These are phyloP conservation scores for Ascocoryne sarcoides DNA, from an alignment of 2,329 filamentous ascomycete genomes.

Conservation along the genomic window DNA sequence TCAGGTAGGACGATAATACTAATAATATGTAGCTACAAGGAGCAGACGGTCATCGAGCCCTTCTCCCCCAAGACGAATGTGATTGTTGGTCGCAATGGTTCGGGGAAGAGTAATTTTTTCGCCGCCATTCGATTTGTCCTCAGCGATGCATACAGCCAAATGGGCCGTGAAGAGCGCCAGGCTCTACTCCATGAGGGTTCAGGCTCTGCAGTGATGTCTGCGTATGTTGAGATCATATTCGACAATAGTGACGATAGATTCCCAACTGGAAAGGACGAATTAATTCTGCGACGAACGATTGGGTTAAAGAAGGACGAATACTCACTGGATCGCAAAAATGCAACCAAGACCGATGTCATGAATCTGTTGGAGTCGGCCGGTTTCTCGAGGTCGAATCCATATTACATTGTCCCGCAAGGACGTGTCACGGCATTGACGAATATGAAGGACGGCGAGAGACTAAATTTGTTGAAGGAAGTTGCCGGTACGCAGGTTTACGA, in stretches of 20 bases:
- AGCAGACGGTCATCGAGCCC: slow-evolving; percentile 96
- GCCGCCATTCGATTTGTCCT: slow-evolving; percentile 97
- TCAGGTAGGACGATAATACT: slow-evolving; percentile 2
- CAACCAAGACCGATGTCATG: slow-evolving; percentile 88
- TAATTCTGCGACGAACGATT: slow-evolving; percentile 87
- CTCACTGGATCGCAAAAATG: slow-evolving; percentile 92
- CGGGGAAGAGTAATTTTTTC: slow-evolving; percentile 99
- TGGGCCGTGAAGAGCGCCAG: slow-evolving; percentile 92
- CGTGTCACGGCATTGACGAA: slow-evolving; percentile 94
- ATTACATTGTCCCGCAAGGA: slow-evolving; percentile 97
- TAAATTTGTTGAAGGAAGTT: slow-evolving; percentile 93
- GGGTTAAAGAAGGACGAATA: slow-evolving; percentile 98
- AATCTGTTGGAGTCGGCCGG: slow-evolving; percentile 92
- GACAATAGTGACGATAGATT: slow-evolving; percentile 97
- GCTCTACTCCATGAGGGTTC: slow-evolving; percentile 96
- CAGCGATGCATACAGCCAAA: slow-evolving; percentile 92
- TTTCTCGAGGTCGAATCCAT: slow-evolving; percentile 94
- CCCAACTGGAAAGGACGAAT: slow-evolving; percentile 82
- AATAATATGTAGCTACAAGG: slow-evolving; percentile 71
- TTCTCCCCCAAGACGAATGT: slow-evolving; percentile 98
- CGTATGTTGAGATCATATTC: slow-evolving; percentile 99
- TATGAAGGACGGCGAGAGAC: slow-evolving; percentile 91
- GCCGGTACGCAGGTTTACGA: slow-evolving; percentile 97
- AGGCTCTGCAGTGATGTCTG: slow-evolving; percentile 95
- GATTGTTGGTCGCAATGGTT: slow-evolving; percentile 97